A percentile compares a stretch with the other conserved stretches of the same genome.
Conservation (phyloP, 768 basidiomycete genomes). For the Panaeolus papilionaceus region DNA sequence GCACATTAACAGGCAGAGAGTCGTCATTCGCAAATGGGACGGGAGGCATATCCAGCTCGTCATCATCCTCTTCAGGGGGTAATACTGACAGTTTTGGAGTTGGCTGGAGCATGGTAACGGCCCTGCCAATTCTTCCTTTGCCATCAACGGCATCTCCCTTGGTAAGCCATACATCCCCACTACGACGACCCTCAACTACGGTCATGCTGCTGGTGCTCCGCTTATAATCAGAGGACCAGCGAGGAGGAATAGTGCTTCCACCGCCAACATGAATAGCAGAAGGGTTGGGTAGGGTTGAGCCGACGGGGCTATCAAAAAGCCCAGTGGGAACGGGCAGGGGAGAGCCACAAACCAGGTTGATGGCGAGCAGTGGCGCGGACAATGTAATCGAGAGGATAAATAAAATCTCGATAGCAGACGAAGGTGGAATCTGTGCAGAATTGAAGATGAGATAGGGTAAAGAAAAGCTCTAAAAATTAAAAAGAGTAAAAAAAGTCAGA, state of each 20-base stretch:
- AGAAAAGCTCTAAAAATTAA: slow-evolving; percentile 52
- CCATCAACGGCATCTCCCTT: slow-evolving; percentile 78
- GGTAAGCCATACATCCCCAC: slow-evolving; percentile 76
- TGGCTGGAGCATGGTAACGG: slow-evolving; percentile 66
- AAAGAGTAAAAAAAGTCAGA: background rate
- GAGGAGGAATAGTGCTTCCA: slow-evolving; percentile 45
- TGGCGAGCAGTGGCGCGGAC: slow-evolving; percentile 69
- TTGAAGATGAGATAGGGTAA: slow-evolving; percentile 65
- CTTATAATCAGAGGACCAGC: slow-evolving; percentile 64
- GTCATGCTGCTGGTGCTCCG: slow-evolving; percentile 67
- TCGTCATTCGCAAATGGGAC: slow-evolving; percentile 63
- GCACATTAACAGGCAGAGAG: slow-evolving; percentile 48
- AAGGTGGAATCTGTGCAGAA: slow-evolving; percentile 43
- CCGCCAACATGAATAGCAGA: slow-evolving; percentile 41
- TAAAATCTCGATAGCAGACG: slow-evolving; percentile 50
- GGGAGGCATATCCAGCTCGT: slow-evolving; percentile 62
- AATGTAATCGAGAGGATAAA: slow-evolving; percentile 69
- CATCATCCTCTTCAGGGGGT: slow-evolving; percentile 56
- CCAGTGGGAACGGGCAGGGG: slow-evolving; percentile 72
- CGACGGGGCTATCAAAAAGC: slow-evolving; percentile 60
- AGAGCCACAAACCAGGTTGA: slow-evolving; percentile 64
- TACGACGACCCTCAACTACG: slow-evolving; percentile 72
- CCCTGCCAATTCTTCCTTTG: slow-evolving; percentile 64
- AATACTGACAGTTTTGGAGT: slow-evolving; percentile 74
- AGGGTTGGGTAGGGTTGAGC: slow-evolving; percentile 42